Conservation (phyloP, 2,329 filamentous ascomycete species). For the Botryotinia calthae region DNA sequence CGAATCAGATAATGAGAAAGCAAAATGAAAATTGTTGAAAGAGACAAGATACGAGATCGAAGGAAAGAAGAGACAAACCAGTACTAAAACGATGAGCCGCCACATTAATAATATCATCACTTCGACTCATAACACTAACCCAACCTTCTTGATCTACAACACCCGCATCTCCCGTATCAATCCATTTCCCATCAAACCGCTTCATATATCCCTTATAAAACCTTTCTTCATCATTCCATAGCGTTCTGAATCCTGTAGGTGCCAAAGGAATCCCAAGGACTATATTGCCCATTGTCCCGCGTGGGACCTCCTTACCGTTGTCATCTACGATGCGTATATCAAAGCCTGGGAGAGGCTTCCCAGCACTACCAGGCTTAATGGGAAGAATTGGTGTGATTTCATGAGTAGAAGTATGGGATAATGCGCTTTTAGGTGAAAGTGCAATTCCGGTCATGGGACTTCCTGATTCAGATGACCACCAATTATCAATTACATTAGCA, state of each 20-base stretch:
- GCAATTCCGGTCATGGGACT: constrained; percentile 66
- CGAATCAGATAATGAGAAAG: not conserved
- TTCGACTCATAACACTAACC: constrained; percentile 61
- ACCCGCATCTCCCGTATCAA: constrained; percentile 90
- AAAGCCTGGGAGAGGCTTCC: constrained; percentile 88
- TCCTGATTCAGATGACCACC: constrained; percentile 72
- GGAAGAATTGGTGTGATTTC: constrained; percentile 48
- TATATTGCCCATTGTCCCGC: constrained; percentile 84
- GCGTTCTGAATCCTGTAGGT: constrained; percentile 78
- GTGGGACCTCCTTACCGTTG: constrained; percentile 66
- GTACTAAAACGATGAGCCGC: constrained; percentile 89
- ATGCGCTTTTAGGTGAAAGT: constrained; percentile 60
- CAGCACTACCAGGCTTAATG: constrained; percentile 81
- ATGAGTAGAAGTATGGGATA: constrained; percentile 44
- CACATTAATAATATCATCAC: constrained; percentile 93
- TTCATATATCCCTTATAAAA: constrained; percentile 85
- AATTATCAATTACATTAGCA: constrained; percentile 66
- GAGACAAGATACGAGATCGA: not conserved
- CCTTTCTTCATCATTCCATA: constrained; percentile 82
- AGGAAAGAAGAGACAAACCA: constrained; percentile 50
- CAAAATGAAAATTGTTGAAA: not conserved
- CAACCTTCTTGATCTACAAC: constrained; percentile 75
- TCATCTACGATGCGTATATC: constrained; percentile 85
- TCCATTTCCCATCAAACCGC: constrained; percentile 76
- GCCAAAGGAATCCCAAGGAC: constrained; percentile 79